A percentile compares a stretch with the other conserved stretches of the same genome.
Evolutionary conservation across 371 early-diverging fungal genomes (phyloP).

Genomic region (Coemansia sp.): DNA sequence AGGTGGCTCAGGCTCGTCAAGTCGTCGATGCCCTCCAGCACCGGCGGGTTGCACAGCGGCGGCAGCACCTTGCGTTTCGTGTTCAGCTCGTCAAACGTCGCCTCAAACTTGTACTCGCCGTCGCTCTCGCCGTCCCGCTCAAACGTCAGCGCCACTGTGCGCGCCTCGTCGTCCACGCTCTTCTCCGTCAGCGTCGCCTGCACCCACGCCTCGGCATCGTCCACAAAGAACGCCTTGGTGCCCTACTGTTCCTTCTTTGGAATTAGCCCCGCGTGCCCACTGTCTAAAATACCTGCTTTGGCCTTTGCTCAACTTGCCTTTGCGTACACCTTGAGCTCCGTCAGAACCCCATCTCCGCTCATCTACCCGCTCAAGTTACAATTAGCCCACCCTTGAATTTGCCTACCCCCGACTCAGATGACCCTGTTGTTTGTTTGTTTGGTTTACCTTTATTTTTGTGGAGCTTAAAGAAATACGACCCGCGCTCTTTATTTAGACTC

Average conservation of each 20-base stretch:
- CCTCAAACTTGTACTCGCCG: conserved; percentile 55
- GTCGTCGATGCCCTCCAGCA: conserved; percentile 89
- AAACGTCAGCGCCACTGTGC: conserved; percentile 32
- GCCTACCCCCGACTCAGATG: neutral
- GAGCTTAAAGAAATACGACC: neutral
- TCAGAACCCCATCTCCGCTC: conserved; percentile 8
- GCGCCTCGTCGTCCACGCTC: conserved; percentile 18
- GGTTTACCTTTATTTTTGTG: neutral
- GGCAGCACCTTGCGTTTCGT: conserved; percentile 58
- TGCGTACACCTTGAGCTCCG: conserved; percentile 36
- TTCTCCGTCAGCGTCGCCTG: conserved; percentile 39
- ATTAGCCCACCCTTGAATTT: neutral
- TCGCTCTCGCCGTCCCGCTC: conserved; percentile 4
- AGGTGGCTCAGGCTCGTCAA: conserved; percentile 88
- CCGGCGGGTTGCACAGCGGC: conserved; percentile 73
- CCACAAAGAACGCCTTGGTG: conserved; percentile 38
- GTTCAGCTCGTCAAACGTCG: conserved; percentile 64
- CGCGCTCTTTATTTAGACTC: neutral
- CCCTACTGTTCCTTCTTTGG: conserved; percentile 17
- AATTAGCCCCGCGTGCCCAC: no score
- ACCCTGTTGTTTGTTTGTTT: neutral
- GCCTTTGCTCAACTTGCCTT: conserved; percentile 17
- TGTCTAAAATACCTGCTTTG: no score
- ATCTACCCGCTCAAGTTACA: neutral
- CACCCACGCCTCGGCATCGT: conserved; percentile 45